Evolutionary conservation across 441 rosid species (phyloP), one percentile per base, ranked within the genome.

Genomic region (Raphanus hybrid): DNA sequence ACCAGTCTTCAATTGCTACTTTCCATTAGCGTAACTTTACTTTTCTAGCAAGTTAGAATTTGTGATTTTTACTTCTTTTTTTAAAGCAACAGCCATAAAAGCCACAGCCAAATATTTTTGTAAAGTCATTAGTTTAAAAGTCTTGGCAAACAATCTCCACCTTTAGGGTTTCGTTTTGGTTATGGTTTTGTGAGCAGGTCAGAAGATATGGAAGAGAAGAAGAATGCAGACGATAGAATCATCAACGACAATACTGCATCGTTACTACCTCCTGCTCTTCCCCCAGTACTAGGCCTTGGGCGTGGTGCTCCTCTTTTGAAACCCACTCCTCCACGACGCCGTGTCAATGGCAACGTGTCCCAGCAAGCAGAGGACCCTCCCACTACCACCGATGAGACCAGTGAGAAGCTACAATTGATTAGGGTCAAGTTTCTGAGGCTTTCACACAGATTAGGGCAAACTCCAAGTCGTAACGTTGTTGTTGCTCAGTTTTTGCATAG

Each of bases 401-500:
- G 34, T 29, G 34, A 29, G 34, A 29, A 29, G 34, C 34, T 29
- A 4, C 34, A 29, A 4, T 29, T 64, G 97, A 91, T 95, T 67
- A 86, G 98, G 82, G 97, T 95, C 54, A 93, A 95, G 76, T 95
- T 95, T 85, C 81, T 96, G 87, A 86, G 98, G 83, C 95, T 96
- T 80, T 94, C 99, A 0, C 90, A 85, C 82, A 88, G 99, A 82
- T 91, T 96, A 64, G 98, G 99, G 77, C 98, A 96, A 85, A 96
- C 99, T 52, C 99, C 99, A 27, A 98, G 12, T 41, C 9, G 92
- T 70, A 95, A 96, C 82, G 99, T 93, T 50, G 98, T 96, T 41
- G 99, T 96, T 80, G 97, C 99, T 14, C 99, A 96, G 90, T 98
- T 93, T 79, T 76, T 96, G 74, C 92, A 93, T 83, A 85, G 99